These are phyloP conservation scores for Neospora caninum DNA, from an alignment of 169 alveolate species.

Conservation along the genomic window DNA sequence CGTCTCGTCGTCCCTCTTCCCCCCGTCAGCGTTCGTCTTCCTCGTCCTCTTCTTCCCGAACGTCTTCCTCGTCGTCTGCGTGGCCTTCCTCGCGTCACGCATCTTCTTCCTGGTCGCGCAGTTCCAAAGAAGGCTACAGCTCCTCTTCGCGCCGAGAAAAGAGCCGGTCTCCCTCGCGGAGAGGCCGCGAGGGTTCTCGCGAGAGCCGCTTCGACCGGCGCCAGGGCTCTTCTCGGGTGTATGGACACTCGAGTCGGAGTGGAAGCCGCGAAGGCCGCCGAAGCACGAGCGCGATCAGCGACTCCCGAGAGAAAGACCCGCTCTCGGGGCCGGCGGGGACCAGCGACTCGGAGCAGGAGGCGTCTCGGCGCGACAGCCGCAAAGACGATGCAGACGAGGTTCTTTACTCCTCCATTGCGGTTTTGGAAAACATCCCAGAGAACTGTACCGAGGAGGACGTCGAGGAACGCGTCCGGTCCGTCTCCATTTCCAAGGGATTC, in stretches of 20 bases:
- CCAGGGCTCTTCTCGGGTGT: not conserved
- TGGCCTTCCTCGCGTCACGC: not conserved
- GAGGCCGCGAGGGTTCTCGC: not conserved
- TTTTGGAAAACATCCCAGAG: constrained; percentile 27
- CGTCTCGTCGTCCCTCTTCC: not conserved
- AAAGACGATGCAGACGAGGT: not conserved
- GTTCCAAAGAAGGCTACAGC: not conserved
- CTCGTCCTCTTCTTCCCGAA: not conserved
- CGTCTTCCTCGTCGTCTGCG: not conserved
- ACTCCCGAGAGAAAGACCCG: not conserved
- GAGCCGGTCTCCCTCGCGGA: not conserved
- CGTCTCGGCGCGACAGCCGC: not conserved
- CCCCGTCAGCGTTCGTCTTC: not conserved
- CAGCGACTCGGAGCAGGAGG: not conserved
- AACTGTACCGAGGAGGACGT: constrained; percentile 39
- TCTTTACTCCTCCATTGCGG: constrained; percentile 24
- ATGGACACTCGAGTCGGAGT: not conserved
- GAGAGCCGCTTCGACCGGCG: not conserved
- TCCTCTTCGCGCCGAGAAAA: not conserved
- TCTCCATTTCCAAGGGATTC: constrained; percentile 55
- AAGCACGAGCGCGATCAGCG: constrained; percentile 4
- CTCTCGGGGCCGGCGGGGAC: not conserved
- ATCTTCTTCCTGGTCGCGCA: not conserved
- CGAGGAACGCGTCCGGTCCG: constrained; percentile 40
- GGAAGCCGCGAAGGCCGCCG: constrained; percentile 21